A percentile compares a stretch with the other conserved stretches of the same genome.
phyloP scores from a whole-genome alignment of 208 protist genomes.

The Kentomonas sorsogonicus region DNA sequence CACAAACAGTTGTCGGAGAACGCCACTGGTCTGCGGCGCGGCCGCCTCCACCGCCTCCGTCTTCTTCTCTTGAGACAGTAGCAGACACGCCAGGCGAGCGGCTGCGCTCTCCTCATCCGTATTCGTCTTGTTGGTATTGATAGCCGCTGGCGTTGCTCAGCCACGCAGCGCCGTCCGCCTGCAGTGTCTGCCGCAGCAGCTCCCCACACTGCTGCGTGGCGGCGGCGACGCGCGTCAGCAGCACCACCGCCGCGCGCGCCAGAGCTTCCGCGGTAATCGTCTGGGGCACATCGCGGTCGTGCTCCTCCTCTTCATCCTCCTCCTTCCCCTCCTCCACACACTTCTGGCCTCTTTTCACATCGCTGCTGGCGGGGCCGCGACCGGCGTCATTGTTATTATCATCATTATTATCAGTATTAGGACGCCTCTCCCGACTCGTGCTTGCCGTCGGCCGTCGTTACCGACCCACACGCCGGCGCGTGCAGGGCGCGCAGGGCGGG shows the following conservation, averaged over 20 bases:
- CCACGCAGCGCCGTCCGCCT: conserved; percentile 16
- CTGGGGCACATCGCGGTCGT: too few relatives aligned
- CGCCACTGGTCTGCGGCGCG: conserved; percentile 10
- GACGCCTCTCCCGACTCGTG: too few relatives aligned
- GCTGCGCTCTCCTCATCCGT: too few relatives aligned
- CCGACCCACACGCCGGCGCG: too few relatives aligned
- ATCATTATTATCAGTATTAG: too few relatives aligned
- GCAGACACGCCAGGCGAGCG: too few relatives aligned
- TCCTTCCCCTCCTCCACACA: too few relatives aligned
- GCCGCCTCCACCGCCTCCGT: conserved; percentile 1
- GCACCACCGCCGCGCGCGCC: conserved; percentile 56
- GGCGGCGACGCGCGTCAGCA: conserved; percentile 37
- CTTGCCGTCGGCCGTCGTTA: too few relatives aligned
- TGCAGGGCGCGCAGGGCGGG: conserved; percentile 30
- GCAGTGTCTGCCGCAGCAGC: conserved; percentile 39
- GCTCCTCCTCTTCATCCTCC: too few relatives aligned
- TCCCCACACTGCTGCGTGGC: conserved; percentile 35
- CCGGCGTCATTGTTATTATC: too few relatives aligned
- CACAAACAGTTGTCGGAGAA: conserved; percentile 60
- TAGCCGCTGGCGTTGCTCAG: conserved; percentile 17
- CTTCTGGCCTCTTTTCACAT: too few relatives aligned
- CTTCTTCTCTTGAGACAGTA: background rate
- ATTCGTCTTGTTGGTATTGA: too few relatives aligned
- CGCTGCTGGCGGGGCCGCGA: background rate
- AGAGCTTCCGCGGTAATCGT: conserved; percentile 62